These are phyloP conservation scores for Panicum hallii DNA, from an alignment of 202 grass and related monocot genomes.

Conservation along the genomic window DNA sequence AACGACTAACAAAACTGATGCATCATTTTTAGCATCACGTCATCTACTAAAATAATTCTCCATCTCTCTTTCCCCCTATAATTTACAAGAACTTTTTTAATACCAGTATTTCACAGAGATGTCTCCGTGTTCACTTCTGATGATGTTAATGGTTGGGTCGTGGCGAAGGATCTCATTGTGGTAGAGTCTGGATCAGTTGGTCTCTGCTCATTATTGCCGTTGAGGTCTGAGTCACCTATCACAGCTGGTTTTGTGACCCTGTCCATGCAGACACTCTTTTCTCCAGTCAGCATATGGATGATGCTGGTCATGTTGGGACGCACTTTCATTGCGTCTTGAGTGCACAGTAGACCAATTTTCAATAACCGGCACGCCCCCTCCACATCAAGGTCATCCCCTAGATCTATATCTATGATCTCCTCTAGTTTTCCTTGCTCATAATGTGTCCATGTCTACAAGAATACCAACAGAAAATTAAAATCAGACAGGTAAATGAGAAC, in stretches of 20 bases:
- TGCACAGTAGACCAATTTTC: conserved; percentile 78
- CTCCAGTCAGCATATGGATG: conserved; percentile 65
- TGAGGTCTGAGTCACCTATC: conserved; percentile 59
- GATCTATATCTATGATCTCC: conserved; percentile 69
- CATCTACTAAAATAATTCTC: conserved; percentile 16
- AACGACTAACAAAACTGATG: neutral
- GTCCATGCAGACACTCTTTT: conserved; percentile 48
- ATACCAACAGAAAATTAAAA: conserved; percentile 27
- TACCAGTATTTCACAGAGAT: conserved; percentile 15
- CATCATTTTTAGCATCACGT: neutral
- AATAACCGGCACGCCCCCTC: conserved; percentile 77
- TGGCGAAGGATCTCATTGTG: conserved; percentile 39
- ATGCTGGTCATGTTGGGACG: conserved; percentile 72
- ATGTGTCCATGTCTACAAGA: conserved; percentile 71
- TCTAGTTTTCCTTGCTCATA: conserved; percentile 66
- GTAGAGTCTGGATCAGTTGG: conserved; percentile 27
- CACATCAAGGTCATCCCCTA: conserved; percentile 63
- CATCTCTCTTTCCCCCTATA: too few relatives aligned
- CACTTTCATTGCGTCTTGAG: conserved; percentile 78
- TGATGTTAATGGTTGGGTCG: conserved; percentile 46
- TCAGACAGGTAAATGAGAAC: neutral
- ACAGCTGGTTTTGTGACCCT: conserved; percentile 72
- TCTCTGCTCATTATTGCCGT: conserved; percentile 36
- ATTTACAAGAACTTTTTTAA: neutral
- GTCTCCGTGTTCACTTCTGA: conserved; percentile 48